These are phyloP conservation scores for Fusarium torulosum DNA, from an alignment of 2,329 filamentous ascomycete species.

Conservation along the genomic window DNA sequence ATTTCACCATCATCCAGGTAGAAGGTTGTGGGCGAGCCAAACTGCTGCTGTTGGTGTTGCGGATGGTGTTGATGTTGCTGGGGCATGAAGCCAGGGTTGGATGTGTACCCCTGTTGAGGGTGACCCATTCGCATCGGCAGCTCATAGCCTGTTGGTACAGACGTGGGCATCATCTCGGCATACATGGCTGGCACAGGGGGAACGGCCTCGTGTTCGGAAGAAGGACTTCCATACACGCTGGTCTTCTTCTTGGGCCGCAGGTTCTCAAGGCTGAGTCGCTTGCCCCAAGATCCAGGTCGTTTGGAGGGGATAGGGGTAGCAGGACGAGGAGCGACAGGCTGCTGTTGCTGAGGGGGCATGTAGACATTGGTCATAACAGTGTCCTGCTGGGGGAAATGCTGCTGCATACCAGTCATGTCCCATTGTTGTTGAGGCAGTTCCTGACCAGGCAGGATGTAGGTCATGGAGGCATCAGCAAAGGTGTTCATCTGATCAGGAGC, in stretches of 20 bases:
- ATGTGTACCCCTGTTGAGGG: constrained; percentile 40
- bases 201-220: constrained; percentile 46
- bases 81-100: constrained; percentile 45
- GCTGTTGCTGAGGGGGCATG: constrained; percentile 39
- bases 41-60: constrained; percentile 43
- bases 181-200: constrained; percentile 49
- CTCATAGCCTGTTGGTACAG: constrained; percentile 47
- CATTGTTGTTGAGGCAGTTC: constrained; percentile 47
- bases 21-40: constrained; percentile 48
- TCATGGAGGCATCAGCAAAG: constrained; percentile 49
- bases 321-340: constrained; percentile 50
- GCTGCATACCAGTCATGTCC: constrained; percentile 47
- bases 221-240: constrained; percentile 50
- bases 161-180: constrained; percentile 48
- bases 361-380: constrained; percentile 47
- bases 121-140: constrained; percentile 49
- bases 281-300: constrained; percentile 56
- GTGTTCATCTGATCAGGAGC: constrained; percentile 55
- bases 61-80: constrained; percentile 39
- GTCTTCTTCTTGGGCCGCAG: constrained; percentile 55
- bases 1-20: constrained; percentile 48
- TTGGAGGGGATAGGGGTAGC: constrained; percentile 56
- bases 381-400: constrained; percentile 48
- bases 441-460: constrained; percentile 51
- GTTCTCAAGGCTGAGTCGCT: constrained; percentile 55